phyloP scores from a whole-genome alignment of 768 basidiomycete species.

The Suillus cothurnatus region DNA sequence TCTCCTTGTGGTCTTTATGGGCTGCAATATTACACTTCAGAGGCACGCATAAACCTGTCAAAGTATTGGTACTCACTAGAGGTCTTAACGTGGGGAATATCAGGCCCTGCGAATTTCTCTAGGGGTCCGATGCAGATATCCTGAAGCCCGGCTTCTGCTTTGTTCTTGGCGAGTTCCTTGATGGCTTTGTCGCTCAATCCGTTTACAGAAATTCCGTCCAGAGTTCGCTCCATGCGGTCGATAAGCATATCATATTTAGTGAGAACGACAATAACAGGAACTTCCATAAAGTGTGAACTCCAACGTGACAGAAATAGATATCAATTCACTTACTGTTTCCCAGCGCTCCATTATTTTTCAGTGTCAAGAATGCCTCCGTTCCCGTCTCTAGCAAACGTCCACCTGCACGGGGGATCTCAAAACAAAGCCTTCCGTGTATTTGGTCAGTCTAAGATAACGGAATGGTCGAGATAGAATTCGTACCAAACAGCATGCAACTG shows the following conservation, averaged over 20 bases:
- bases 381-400: conserved; percentile 1
- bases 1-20: not conserved
- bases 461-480: not conserved
- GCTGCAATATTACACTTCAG: not conserved
- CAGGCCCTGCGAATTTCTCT: not conserved
- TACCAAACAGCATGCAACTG: conserved; percentile 20
- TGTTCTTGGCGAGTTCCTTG: not conserved
- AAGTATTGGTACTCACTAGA: not conserved
- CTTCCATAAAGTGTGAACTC: not conserved
- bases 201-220: not conserved
- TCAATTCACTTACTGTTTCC: conserved; percentile 4
- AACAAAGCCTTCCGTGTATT: not conserved
- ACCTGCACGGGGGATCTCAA: not conserved
- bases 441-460: not conserved
- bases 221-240: not conserved
- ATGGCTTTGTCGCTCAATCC: not conserved
- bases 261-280: conserved; percentile 9
- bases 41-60: not conserved
- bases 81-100: not conserved
- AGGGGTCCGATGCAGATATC: conserved; percentile 5
- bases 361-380: not conserved
- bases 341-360: not conserved
- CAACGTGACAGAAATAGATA: not conserved
- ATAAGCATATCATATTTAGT: conserved; percentile 9
- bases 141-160: conserved; percentile 1